phyloP scores from a whole-genome alignment of 2,329 filamentous ascomycete species.

The Ophiostoma sp. region DNA sequence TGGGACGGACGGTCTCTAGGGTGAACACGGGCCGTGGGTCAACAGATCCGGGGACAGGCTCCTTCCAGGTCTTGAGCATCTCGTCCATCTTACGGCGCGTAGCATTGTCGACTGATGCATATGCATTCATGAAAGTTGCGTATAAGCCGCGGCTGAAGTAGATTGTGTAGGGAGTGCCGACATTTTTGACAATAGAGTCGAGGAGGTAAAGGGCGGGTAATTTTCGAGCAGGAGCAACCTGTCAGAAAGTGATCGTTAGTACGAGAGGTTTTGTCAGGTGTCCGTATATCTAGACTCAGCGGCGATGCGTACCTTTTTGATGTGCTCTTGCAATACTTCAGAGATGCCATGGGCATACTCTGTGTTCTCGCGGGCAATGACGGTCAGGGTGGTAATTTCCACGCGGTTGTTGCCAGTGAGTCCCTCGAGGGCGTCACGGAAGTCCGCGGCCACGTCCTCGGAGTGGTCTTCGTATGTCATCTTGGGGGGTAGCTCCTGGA shows the following conservation, averaged over 20 bases:
- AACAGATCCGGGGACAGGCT: slow-evolving; percentile 87
- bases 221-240: slow-evolving; percentile 86
- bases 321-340: slow-evolving; percentile 83
- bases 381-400: slow-evolving; percentile 94
- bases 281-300: not conserved
- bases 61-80: slow-evolving; percentile 97
- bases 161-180: slow-evolving; percentile 92
- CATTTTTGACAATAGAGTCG: slow-evolving; percentile 97
- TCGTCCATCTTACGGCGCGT: slow-evolving; percentile 91
- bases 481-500: slow-evolving; percentile 11
- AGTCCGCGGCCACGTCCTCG: slow-evolving; percentile 91
- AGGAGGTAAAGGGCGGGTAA: slow-evolving; percentile 94
- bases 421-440: slow-evolving; percentile 87
- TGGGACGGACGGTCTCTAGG: slow-evolving; percentile 76
- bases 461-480: slow-evolving; percentile 51
- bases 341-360: slow-evolving; percentile 93
- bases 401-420: slow-evolving; percentile 84
- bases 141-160: slow-evolving; percentile 91
- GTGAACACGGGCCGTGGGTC: slow-evolving; percentile 91
- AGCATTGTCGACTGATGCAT: slow-evolving; percentile 75
- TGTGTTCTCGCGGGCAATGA: slow-evolving; percentile 96
- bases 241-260: slow-evolving; percentile 27
- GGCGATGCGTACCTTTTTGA: slow-evolving; percentile 80
- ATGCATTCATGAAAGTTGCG: slow-evolving; percentile 93
- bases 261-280: not conserved